A percentile compares a stretch with the other conserved stretches of the same genome.
Evolutionary conservation across 1,284 basidiomycete species (phyloP).

Genomic region (Cronartium ribicola): DNA sequence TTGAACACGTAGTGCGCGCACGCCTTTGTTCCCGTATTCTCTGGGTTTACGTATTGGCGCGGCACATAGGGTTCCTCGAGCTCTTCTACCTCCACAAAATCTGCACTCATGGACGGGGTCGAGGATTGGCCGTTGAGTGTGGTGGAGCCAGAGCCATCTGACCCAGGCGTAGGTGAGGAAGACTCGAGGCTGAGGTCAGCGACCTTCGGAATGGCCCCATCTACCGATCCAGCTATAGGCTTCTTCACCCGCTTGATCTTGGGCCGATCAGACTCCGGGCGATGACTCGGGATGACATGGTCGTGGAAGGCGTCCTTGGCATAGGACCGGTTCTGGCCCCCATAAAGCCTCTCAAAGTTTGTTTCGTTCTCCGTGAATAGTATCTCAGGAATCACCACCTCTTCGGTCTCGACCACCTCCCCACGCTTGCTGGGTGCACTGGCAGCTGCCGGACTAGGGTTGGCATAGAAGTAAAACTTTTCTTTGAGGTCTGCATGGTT

Average conservation of each 20-base stretch:
- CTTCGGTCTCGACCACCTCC: slow-evolving; percentile 62
- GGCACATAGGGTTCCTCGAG: slow-evolving; percentile 53
- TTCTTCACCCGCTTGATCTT: slow-evolving; percentile 40
- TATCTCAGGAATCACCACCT: slow-evolving; percentile 70
- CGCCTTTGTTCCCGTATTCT: slow-evolving; percentile 81
- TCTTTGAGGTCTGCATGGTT: slow-evolving; percentile 61
- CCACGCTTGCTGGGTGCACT: slow-evolving; percentile 60
- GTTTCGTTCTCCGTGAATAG: slow-evolving; percentile 96
- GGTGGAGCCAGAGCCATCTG: slow-evolving; percentile 31
- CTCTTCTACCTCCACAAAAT: slow-evolving; percentile 61
- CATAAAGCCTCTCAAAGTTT: slow-evolving; percentile 86
- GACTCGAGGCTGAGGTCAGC: slow-evolving; percentile 17
- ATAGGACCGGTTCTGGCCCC: slow-evolving; percentile 75
- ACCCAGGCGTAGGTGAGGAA: slow-evolving; percentile 36
- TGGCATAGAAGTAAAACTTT: slow-evolving; percentile 70
- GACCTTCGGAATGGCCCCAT: slow-evolving; percentile 6
- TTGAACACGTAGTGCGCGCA: slow-evolving; percentile 85
- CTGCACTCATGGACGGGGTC: slow-evolving; percentile 49
- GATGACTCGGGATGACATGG: slow-evolving; percentile 81
- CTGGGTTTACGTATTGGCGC: slow-evolving; percentile 72
- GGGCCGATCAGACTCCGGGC: slow-evolving; percentile 55
- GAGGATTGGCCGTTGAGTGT: slow-evolving; percentile 22
- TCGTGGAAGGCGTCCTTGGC: slow-evolving; percentile 99
- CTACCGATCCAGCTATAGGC: slow-evolving; percentile 33
- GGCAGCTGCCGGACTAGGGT: slow-evolving; percentile 85